Evolutionary conservation across 2,329 filamentous ascomycete species (phyloP).

Genomic region (Boeremia exigua): DNA sequence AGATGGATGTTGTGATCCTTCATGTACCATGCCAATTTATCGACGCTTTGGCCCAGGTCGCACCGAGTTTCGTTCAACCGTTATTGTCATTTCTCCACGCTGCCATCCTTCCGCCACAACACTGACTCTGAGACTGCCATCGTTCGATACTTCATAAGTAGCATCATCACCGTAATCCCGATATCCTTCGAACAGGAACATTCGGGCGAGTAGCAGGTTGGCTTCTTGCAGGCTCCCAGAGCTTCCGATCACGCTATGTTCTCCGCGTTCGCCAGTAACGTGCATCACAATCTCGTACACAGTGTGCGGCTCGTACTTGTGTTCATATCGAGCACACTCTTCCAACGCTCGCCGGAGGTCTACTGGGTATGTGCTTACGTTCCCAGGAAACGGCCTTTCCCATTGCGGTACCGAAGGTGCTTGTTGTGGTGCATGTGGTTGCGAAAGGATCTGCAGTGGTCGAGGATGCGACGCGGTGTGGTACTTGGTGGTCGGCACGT

Average conservation of each 20-base stretch:
- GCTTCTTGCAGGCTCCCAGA: conserved; percentile 3
- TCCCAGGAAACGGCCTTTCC: conserved; percentile 6
- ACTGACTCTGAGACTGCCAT: not conserved
- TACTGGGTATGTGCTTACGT: conserved; percentile 20
- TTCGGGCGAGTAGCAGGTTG: conserved; percentile 1
- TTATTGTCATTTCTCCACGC: not conserved
- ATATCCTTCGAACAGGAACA: not conserved
- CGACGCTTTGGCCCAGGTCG: not conserved
- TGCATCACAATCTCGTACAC: not conserved
- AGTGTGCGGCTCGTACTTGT: not conserved
- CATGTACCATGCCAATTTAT: not conserved
- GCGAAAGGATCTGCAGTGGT: conserved; percentile 14
- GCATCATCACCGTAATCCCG: not conserved
- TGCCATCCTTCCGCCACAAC: not conserved
- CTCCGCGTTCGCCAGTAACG: not conserved
- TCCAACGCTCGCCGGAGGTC: conserved; percentile 6
- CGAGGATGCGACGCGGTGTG: conserved; percentile 15
- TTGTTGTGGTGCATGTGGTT: conserved; percentile 14
- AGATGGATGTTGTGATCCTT: not conserved
- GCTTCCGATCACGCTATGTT: not conserved
- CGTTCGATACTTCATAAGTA: not conserved
- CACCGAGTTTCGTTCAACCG: not conserved
- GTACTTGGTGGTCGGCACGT: conserved; percentile 1
- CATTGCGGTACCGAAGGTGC: not conserved
- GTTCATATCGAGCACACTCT: not conserved